Evolutionary conservation across 148 eudicot species (phyloP).

Genomic region (Diospyros lotus): DNA sequence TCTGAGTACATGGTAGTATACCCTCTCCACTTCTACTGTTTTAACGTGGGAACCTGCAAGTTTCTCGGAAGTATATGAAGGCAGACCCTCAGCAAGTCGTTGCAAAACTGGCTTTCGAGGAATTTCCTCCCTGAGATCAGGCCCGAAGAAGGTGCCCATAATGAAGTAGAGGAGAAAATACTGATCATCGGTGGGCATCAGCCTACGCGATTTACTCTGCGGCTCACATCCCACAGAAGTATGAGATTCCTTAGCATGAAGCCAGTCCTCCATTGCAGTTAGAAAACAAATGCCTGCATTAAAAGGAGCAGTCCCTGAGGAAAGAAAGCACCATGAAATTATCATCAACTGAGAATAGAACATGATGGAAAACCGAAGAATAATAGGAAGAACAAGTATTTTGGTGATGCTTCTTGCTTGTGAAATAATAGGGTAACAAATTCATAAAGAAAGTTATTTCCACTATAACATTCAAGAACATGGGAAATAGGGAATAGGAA

Average conservation of each 20-base stretch:
- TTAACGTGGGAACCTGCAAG: constrained; percentile 52
- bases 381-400: no score
- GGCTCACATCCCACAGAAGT: constrained; percentile 13
- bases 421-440: no score
- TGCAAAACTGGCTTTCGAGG: constrained; percentile 59
- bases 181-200: constrained; percentile 45
- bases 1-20: constrained; percentile 62
- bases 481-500: no score
- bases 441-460: no score
- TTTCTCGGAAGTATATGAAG: constrained; percentile 45
- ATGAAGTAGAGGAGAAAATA: constrained; percentile 67
- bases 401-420: no score
- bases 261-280: constrained; percentile 20
- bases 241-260: constrained; percentile 7
- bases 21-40: constrained; percentile 52
- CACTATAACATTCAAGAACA: no score
- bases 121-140: constrained; percentile 47
- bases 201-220: constrained; percentile 16
- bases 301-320: neutral
- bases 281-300: constrained; percentile 11
- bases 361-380: no score
- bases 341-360: no score
- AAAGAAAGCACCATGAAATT: neutral
- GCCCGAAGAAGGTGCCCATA: constrained; percentile 77
- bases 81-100: constrained; percentile 54